Evolutionary conservation across 352 stramenopile genomes (phyloP).

Genomic region (Pythium phragmiticola): DNA sequence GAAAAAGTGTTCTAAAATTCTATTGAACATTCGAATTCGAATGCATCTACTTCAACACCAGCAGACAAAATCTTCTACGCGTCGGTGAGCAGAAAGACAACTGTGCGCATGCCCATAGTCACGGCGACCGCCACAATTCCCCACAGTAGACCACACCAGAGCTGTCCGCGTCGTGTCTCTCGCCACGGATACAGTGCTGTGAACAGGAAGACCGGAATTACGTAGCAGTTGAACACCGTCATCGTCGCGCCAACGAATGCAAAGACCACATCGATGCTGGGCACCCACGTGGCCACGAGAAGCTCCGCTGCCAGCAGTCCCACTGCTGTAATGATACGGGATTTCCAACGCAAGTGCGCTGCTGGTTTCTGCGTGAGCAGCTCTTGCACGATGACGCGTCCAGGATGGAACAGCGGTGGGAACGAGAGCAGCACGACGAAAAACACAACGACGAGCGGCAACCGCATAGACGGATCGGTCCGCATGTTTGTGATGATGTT

Average conservation of each 20-base stretch:
- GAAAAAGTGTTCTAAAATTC: too few relatives aligned
- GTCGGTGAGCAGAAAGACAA: slow-evolving; percentile 16
- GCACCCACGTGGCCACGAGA: slow-evolving; percentile 51
- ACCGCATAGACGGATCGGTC: slow-evolving; percentile 62
- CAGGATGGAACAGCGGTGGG: slow-evolving; percentile 69
- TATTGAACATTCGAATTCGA: neutral
- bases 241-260: slow-evolving; percentile 61
- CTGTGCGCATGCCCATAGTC: slow-evolving; percentile 15
- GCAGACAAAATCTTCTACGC: neutral
- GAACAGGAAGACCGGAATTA: slow-evolving; percentile 31
- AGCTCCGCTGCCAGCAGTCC: slow-evolving; percentile 56
- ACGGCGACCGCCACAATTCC: slow-evolving; percentile 7
- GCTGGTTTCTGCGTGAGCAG: slow-evolving; percentile 35
- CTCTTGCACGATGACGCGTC: slow-evolving; percentile 60
- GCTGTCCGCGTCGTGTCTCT: neutral
- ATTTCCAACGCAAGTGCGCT: slow-evolving; percentile 42
- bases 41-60: neutral
- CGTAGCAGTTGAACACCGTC: slow-evolving; percentile 31
- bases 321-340: slow-evolving; percentile 46
- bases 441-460: slow-evolving; percentile 68
- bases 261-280: slow-evolving; percentile 68
- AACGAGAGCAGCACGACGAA: slow-evolving; percentile 69
- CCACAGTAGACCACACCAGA: slow-evolving; percentile 19
- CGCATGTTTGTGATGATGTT: slow-evolving; percentile 81
- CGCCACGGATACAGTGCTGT: slow-evolving; percentile 24